These are phyloP conservation scores for Westerdykella sp. DNA, from an alignment of 2,329 filamentous ascomycete genomes.

Conservation along the genomic window DNA sequence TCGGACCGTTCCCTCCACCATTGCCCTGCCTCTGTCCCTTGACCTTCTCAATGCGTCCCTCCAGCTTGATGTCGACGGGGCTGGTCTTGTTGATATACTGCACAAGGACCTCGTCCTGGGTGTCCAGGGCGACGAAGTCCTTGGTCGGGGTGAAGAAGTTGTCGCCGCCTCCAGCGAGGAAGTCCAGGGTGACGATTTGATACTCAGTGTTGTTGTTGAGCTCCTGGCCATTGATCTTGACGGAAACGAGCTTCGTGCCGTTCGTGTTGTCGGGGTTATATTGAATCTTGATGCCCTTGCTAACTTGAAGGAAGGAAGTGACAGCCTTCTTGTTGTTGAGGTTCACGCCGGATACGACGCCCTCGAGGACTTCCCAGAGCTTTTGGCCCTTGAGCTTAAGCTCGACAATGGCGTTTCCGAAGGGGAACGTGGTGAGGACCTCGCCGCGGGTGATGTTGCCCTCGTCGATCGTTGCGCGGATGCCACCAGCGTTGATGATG, in stretches of 20 bases:
- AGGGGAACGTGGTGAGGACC: slow-evolving; percentile 59
- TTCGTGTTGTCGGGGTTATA: slow-evolving; percentile 50
- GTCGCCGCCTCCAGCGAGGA: slow-evolving; percentile 54
- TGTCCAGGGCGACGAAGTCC: slow-evolving; percentile 46
- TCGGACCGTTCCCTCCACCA: neutral
- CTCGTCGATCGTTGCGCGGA: slow-evolving; percentile 57
- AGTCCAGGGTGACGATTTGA: slow-evolving; percentile 57
- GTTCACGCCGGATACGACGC: slow-evolving; percentile 51
- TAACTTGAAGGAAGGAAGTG: slow-evolving; percentile 57
- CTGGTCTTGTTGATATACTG: slow-evolving; percentile 46
- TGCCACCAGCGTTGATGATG: slow-evolving; percentile 58
- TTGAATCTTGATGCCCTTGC: slow-evolving; percentile 49
- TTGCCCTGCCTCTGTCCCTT: slow-evolving; percentile 6
- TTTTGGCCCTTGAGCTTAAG: slow-evolving; percentile 49
- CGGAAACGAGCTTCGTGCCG: slow-evolving; percentile 48
- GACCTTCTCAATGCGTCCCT: slow-evolving; percentile 42
- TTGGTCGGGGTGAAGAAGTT: slow-evolving; percentile 48
- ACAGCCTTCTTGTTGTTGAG: slow-evolving; percentile 49
- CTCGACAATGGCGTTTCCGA: slow-evolving; percentile 59
- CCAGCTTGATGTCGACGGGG: slow-evolving; percentile 48
- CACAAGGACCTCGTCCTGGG: slow-evolving; percentile 50
- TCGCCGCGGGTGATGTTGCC: slow-evolving; percentile 59
- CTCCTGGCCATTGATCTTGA: slow-evolving; percentile 46
- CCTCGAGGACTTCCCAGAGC: slow-evolving; percentile 55
- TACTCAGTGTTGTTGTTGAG: slow-evolving; percentile 48